These are phyloP conservation scores for Citrus sinensis DNA, from an alignment of 345 rosid species.

Conservation along the genomic window DVS_A1.0 CM039166.1:18241501-18242000, in stretches of 20 bases:
- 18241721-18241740: not conserved
- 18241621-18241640: not conserved
- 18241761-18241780: not conserved
- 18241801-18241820: not conserved
- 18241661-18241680: not conserved
- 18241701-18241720: not conserved
- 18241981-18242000: conserved; percentile 3
- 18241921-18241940: not conserved
- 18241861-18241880: not conserved
- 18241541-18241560: not conserved
- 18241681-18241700: too few relatives aligned
- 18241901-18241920: not conserved
- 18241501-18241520: too few relatives aligned
- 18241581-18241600: not conserved
- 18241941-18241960: not conserved
- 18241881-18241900: conserved; percentile 1
- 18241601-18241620: not conserved
- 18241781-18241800: conserved; percentile 2
- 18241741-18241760: not conserved
- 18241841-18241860: conserved; percentile 3
- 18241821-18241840: not conserved
- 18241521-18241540: too few relatives aligned
- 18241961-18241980: not conserved
- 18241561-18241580: not conserved
- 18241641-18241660: conserved; percentile 4